phyloP scores from a whole-genome alignment of 192 early-diverging fungal genomes.

The Funneliformis mosseae region DNA sequence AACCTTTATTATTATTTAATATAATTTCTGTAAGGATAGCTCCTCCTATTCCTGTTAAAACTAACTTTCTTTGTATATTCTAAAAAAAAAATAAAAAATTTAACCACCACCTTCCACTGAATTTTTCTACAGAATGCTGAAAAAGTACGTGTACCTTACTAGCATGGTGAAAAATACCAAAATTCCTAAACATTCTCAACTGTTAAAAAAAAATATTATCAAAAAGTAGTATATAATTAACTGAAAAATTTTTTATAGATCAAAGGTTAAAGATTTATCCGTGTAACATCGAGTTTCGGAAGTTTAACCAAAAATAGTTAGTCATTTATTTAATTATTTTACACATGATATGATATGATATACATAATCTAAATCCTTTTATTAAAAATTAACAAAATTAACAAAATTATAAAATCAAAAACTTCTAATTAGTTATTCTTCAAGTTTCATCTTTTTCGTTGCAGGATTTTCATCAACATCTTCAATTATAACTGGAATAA shows the following conservation, averaged over 20 bases:
- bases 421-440: neutral
- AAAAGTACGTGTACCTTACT: neutral
- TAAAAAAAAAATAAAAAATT: neutral
- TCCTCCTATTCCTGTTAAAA: neutral
- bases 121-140: neutral
- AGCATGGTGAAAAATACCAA: neutral
- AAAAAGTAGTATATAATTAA: too few species aligned
- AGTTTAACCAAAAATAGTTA: too few species aligned
- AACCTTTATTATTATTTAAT: neutral
- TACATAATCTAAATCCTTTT: too few species aligned
- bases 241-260: too few species aligned
- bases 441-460: neutral
- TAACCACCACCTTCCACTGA: neutral
- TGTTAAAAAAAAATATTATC: too few species aligned
- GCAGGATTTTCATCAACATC: neutral
- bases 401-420: too few species aligned
- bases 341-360: too few species aligned
- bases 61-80: neutral
- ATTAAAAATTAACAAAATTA: too few species aligned
- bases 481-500: neutral
- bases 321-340: too few species aligned
- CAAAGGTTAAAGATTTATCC: too few species aligned
- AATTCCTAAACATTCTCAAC: too few species aligned
- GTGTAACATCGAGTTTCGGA: too few species aligned
- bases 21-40: neutral